phyloP scores from a whole-genome alignment of 2,329 filamentous ascomycete genomes.

The Ophiognomonia clavigignenti-juglandacearum region DNA sequence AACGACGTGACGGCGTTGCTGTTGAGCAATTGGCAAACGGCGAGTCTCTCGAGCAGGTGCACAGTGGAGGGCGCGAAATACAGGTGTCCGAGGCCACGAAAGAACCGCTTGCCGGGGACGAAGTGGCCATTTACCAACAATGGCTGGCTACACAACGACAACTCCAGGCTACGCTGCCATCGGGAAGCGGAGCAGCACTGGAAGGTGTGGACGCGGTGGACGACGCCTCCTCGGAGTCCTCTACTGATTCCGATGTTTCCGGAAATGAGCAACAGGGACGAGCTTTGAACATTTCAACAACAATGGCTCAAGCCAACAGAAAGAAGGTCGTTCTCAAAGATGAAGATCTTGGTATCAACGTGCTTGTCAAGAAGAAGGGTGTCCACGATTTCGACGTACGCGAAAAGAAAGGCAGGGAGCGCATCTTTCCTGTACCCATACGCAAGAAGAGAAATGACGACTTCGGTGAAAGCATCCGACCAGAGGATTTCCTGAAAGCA shows the following conservation, averaged over 20 bases:
- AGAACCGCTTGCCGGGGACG: conserved; percentile 66
- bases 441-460: conserved; percentile 73
- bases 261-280: conserved; percentile 89
- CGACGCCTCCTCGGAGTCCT: conserved; percentile 81
- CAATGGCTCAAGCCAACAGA: conserved; percentile 75
- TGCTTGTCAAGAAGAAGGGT: conserved; percentile 81
- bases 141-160: conserved; percentile 87
- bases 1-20: conserved; percentile 58
- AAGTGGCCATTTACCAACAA: conserved; percentile 81
- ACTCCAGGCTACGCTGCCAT: conserved; percentile 74
- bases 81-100: conserved; percentile 57
- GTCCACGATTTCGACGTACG: conserved; percentile 93
- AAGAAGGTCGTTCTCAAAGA: conserved; percentile 85
- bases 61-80: conserved; percentile 58
- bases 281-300: conserved; percentile 81
- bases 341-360: conserved; percentile 86
- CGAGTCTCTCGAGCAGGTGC: conserved; percentile 61
- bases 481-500: conserved; percentile 88
- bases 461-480: conserved; percentile 88
- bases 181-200: conserved; percentile 60
- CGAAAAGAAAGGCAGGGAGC: conserved; percentile 85
- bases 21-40: conserved; percentile 49
- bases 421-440: conserved; percentile 84
- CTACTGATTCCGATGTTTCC: conserved; percentile 81
- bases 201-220: conserved; percentile 72